phyloP scores from a whole-genome alignment of 129 eudicot species.

The Helianthus annuus region HanXRQr2.0-SUNRISE NC_035446.2:135423259-135423758 shows the following conservation, averaged over 20 bases:
- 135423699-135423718: slow-evolving; percentile 5
- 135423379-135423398: slow-evolving; percentile 35
- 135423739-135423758: not conserved
- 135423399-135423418: slow-evolving; percentile 19
- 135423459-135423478: slow-evolving; percentile 18
- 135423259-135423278: not conserved
- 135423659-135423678: not conserved
- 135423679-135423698: no score
- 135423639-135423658: not conserved
- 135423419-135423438: slow-evolving; percentile 29
- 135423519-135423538: slow-evolving; percentile 91
- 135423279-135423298: not conserved
- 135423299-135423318: not conserved
- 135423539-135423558: slow-evolving; percentile 86
- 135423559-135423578: slow-evolving; percentile 86
- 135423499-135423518: slow-evolving; percentile 94
- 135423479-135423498: slow-evolving; percentile 91
- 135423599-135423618: slow-evolving; percentile 24
- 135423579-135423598: slow-evolving; percentile 76
- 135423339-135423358: slow-evolving; percentile 12
- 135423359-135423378: slow-evolving; percentile 48
- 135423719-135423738: slow-evolving; percentile 13
- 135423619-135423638: slow-evolving; percentile 5
- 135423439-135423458: slow-evolving; percentile 29
- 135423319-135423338: slow-evolving; percentile 31